Percentiles rank a stretch among this genome's conserved stretches.
phyloP scores from a whole-genome alignment of 208 protist genomes.

The Leishmania tarentolae region DNA sequence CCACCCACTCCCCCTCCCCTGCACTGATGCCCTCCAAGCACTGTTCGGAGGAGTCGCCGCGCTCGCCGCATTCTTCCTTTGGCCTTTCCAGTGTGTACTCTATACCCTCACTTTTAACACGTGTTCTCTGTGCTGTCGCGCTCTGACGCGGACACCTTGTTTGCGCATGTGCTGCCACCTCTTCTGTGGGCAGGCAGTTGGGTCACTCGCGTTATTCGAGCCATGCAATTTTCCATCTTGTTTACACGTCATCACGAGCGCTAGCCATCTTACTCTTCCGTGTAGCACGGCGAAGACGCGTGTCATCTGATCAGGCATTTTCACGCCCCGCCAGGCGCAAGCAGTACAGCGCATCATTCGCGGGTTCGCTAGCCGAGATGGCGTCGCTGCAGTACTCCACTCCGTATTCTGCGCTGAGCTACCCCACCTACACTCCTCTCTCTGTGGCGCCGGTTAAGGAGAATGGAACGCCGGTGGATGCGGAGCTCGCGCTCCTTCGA shows the following conservation, averaged over 20 bases:
- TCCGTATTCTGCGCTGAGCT: constrained; percentile 37
- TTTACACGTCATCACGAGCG: background rate
- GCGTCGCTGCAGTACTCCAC: constrained; percentile 37
- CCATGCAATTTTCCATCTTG: background rate
- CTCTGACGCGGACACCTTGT: background rate
- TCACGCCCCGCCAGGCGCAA: background rate
- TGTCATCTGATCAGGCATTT: background rate
- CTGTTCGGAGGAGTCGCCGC: background rate
- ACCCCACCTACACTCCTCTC: constrained; percentile 42
- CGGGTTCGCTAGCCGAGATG: constrained; percentile 1
- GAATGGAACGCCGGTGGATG: background rate
- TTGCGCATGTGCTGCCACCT: background rate
- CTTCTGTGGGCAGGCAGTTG: background rate
- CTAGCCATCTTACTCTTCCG: background rate
- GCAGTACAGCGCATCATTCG: background rate
- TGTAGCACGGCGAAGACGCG: background rate
- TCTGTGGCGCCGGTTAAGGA: constrained; percentile 30
- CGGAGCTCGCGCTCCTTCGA: constrained; percentile 13
- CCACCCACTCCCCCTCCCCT: too few relatives aligned
- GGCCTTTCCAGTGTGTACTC: background rate
- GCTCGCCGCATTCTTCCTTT: background rate
- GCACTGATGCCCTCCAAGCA: background rate
- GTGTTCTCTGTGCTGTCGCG: background rate
- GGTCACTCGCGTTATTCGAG: background rate
- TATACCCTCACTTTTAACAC: background rate